phyloP scores from a whole-genome alignment of 371 early-diverging fungal genomes.

The Polyrhizophydium stewartii region DNA sequence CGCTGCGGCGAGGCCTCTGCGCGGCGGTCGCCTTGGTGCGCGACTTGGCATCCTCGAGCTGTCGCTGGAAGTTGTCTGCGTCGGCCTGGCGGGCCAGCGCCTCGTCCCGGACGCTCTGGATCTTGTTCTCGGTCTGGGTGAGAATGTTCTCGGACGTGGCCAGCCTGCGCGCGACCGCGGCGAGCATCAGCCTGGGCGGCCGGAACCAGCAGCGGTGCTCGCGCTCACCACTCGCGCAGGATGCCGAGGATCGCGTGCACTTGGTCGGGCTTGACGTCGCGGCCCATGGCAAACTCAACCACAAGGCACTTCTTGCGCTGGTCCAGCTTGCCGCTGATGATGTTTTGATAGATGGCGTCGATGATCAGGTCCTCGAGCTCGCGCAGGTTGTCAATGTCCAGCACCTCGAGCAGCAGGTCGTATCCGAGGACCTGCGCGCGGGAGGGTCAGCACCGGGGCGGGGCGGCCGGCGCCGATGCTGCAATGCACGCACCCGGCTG shows the following conservation, averaged over 20 bases:
- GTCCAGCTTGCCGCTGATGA: slow-evolving; percentile 76
- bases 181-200: too few relatives aligned
- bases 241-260: slow-evolving; percentile 47
- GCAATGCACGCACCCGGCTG: slow-evolving; percentile 43
- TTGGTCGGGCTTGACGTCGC: slow-evolving; percentile 70
- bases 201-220: not conserved
- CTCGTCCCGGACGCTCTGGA: not conserved
- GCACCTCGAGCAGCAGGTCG: slow-evolving; percentile 52
- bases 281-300: slow-evolving; percentile 76
- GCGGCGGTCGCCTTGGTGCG: not conserved
- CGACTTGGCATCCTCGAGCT: not conserved
- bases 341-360: slow-evolving; percentile 74
- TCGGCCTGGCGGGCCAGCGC: not conserved
- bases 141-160: not conserved
- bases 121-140: not conserved
- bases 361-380: slow-evolving; percentile 83
- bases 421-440: slow-evolving; percentile 41
- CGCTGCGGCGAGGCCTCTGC: too few relatives aligned
- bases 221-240: not conserved
- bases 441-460: not conserved
- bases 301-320: slow-evolving; percentile 69
- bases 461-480: not conserved
- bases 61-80: not conserved
- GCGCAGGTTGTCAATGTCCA: slow-evolving; percentile 70
- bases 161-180: not conserved